Evolutionary conservation across 306 rosid species (phyloP).

Genomic region (Cucurbita pepo): DNA sequence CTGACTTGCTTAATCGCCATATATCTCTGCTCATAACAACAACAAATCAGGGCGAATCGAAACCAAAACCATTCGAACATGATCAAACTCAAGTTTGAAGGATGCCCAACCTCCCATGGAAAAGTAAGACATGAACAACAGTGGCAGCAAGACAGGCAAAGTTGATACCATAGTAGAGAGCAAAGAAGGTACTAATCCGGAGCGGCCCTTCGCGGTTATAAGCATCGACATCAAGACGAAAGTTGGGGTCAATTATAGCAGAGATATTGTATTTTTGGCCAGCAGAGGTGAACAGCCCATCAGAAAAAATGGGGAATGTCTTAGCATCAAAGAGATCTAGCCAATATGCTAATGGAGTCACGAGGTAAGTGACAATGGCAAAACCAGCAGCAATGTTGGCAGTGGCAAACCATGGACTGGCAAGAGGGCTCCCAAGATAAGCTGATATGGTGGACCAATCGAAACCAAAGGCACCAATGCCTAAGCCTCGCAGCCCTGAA

Average conservation of each 20-base stretch:
- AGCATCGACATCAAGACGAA: slow-evolving; percentile 46
- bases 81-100: neutral
- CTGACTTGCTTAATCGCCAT: slow-evolving; percentile 55
- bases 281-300: slow-evolving; percentile 41
- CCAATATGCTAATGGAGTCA: slow-evolving; percentile 51
- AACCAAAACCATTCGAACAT: neutral
- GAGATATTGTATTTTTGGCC: slow-evolving; percentile 61
- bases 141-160: slow-evolving; percentile 75
- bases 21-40: slow-evolving; percentile 37
- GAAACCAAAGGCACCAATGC: slow-evolving; percentile 50
- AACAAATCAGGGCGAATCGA: neutral
- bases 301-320: slow-evolving; percentile 67
- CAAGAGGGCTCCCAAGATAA: slow-evolving; percentile 72
- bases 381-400: slow-evolving; percentile 69
- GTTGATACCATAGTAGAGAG: slow-evolving; percentile 43
- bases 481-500: slow-evolving; percentile 72
- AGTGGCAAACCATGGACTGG: slow-evolving; percentile 91
- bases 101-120: slow-evolving; percentile 50
- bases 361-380: slow-evolving; percentile 33
- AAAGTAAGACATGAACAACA: slow-evolving; percentile 52
- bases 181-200: slow-evolving; percentile 47
- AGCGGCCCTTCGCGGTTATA: slow-evolving; percentile 52
- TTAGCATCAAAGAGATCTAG: slow-evolving; percentile 42
- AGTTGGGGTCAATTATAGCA: slow-evolving; percentile 40
- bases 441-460: slow-evolving; percentile 72